Percentiles rank a stretch among this genome's conserved stretches.
These are phyloP conservation scores for Ustilago shanxiensis DNA, from an alignment of 1,284 basidiomycete species.

Conservation along the genomic window DNA sequence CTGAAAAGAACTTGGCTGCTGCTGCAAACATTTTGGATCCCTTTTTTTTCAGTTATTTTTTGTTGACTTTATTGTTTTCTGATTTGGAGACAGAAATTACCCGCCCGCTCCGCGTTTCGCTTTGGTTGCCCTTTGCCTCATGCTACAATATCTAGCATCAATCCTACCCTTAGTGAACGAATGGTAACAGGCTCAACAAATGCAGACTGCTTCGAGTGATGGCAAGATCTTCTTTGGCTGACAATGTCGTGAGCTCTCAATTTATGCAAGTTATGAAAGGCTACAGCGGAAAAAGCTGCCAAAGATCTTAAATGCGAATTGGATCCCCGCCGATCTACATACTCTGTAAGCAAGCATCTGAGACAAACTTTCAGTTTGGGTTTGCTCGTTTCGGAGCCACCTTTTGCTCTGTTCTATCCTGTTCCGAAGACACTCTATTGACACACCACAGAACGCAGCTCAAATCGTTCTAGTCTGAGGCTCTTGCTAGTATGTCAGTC, in stretches of 20 bases:
- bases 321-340: conserved; percentile 11
- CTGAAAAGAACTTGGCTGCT: no score
- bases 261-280: background rate
- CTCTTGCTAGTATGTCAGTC: no score
- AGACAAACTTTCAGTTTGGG: background rate
- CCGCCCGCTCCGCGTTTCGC: no score
- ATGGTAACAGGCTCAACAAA: background rate
- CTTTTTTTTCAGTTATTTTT: background rate
- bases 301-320: background rate
- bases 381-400: no score
- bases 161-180: no score
- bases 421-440: no score
- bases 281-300: background rate
- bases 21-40: background rate
- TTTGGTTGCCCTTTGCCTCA: no score
- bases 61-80: no score
- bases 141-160: background rate
- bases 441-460: no score
- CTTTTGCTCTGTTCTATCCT: no score
- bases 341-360: background rate
- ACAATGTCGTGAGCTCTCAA: background rate
- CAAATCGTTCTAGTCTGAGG: no score
- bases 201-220: background rate
- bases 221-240: background rate
- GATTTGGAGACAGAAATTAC: no score